These are phyloP conservation scores for Lasiosphaeria ovina DNA, from an alignment of 495 filamentous ascomycete species.

Conservation along the genomic window DNA sequence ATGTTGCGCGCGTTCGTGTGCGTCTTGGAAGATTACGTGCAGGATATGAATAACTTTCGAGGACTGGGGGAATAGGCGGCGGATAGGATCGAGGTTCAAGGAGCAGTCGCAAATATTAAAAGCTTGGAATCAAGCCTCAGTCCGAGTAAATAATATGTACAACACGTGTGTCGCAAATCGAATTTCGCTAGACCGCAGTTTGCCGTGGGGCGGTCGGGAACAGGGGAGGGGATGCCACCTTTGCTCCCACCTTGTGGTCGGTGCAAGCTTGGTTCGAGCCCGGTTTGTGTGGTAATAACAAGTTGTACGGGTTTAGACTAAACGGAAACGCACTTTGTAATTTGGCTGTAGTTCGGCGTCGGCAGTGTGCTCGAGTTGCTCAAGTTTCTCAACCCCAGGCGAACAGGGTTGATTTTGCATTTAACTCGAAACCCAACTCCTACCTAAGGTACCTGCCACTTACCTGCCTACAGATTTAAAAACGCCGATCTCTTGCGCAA, in stretches of 20 bases:
- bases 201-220: slow-evolving; percentile 23
- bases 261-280: not conserved
- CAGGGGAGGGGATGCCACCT: not conserved
- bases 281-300: no score
- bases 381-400: no score
- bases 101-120: slow-evolving; percentile 2
- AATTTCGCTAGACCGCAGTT: slow-evolving; percentile 29
- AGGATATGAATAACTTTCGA: not conserved
- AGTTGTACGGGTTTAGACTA: no score
- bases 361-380: no score
- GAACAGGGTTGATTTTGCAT: no score
- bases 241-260: slow-evolving; percentile 1
- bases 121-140: not conserved
- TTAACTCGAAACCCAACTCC: no score
- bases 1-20: not conserved
- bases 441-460: no score
- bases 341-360: no score
- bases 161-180: slow-evolving; percentile 18
- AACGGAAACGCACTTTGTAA: no score
- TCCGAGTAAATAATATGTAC: slow-evolving; percentile 2
- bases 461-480: no score
- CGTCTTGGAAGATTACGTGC: not conserved
- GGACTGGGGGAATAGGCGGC: not conserved
- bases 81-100: not conserved
- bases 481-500: not conserved